Evolutionary conservation across 2,329 filamentous ascomycete species (phyloP).

Genomic region (Penicillium sp.): DNA sequence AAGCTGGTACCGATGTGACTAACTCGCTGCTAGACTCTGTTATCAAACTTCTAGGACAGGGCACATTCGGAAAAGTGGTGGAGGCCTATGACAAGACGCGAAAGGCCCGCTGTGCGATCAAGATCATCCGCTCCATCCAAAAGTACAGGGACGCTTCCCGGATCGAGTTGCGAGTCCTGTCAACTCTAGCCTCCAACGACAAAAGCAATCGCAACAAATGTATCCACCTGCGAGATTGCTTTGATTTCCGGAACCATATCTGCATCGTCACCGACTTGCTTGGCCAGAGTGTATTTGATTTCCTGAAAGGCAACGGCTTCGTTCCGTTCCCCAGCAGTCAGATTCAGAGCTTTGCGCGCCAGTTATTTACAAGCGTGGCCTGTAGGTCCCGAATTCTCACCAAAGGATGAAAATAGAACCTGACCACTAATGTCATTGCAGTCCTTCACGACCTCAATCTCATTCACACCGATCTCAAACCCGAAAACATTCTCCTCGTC

Average conservation of each 20-base stretch:
- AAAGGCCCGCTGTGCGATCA: conserved; percentile 84
- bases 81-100: conserved; percentile 80
- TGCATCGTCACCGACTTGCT: conserved; percentile 78
- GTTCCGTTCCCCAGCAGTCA: conserved; percentile 98
- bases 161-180: conserved; percentile 90
- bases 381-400: conserved; percentile 65
- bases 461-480: conserved; percentile 82
- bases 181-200: conserved; percentile 89
- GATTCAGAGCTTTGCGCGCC: conserved; percentile 94
- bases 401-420: not conserved
- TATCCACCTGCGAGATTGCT: conserved; percentile 94
- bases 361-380: conserved; percentile 96
- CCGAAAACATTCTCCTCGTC: conserved; percentile 67
- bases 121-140: conserved; percentile 96
- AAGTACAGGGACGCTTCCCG: conserved; percentile 96
- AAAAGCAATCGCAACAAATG: conserved; percentile 90
- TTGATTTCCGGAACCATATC: conserved; percentile 96
- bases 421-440: conserved; percentile 42
- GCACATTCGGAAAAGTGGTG: conserved; percentile 97
- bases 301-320: conserved; percentile 91
- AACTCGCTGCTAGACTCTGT: conserved; percentile 68
- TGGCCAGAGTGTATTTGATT: conserved; percentile 97
- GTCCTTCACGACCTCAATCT: conserved; percentile 95
- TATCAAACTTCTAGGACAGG: conserved; percentile 85
- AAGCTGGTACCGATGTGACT: not conserved